A percentile compares a stretch with the other conserved stretches of the same genome.
phyloP scores from a whole-genome alignment of 73 alveolate genomes.

The Stentor coeruleus region DNA sequence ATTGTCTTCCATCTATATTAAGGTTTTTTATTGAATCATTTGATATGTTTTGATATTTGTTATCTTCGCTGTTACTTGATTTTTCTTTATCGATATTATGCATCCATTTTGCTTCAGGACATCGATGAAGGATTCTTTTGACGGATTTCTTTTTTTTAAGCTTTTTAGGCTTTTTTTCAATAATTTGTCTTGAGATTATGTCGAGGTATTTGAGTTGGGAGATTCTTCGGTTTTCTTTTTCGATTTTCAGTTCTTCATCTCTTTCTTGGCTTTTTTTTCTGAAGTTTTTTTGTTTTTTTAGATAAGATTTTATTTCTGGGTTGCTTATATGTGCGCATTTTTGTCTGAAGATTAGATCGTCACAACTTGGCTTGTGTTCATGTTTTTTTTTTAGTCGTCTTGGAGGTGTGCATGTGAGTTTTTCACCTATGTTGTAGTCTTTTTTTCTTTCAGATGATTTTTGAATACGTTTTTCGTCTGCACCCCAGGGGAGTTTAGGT shows the following conservation, averaged over 20 bases:
- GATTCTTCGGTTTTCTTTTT: conserved; percentile 21
- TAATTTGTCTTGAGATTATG: background rate
- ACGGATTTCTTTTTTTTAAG: background rate
- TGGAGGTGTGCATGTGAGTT: background rate
- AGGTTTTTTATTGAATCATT: background rate
- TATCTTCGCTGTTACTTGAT: background rate
- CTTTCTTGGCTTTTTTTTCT: conserved; percentile 6
- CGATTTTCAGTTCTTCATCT: conserved; percentile 3
- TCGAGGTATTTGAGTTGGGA: background rate
- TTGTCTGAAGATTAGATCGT: background rate
- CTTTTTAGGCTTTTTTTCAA: conserved; percentile 12
- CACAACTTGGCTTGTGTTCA: no score
- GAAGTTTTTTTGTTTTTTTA: background rate
- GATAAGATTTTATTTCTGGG: background rate
- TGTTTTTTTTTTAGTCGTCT: background rate
- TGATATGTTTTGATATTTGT: background rate
- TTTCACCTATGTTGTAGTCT: background rate
- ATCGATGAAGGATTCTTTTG: background rate
- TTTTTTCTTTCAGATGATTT: background rate
- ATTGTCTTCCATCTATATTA: background rate
- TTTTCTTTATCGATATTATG: background rate
- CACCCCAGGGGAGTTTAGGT: conserved; percentile 19
- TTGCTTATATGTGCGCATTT: background rate
- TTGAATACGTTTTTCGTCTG: conserved; percentile 6
- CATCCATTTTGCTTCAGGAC: background rate